A percentile compares a stretch with the other conserved stretches of the same genome.
Conservation (phyloP, 2,329 filamentous ascomycete genomes). For the Epichloe uncinata region DNA sequence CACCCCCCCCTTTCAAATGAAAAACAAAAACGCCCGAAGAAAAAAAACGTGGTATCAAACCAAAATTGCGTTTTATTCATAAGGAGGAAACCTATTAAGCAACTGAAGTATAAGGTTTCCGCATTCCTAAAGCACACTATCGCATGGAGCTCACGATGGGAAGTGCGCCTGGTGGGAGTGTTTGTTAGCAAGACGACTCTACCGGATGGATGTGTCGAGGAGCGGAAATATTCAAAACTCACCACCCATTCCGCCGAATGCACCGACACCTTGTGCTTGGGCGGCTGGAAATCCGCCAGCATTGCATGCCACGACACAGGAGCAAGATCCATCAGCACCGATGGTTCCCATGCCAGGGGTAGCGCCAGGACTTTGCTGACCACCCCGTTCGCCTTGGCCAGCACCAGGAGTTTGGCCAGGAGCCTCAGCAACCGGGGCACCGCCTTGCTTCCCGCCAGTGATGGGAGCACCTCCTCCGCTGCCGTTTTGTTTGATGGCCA, state of each 20-base stretch:
- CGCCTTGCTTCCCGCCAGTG: constrained; percentile 26
- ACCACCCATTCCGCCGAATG: constrained; percentile 39
- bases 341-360: constrained; percentile 32
- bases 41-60: background rate
- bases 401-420: background rate
- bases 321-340: constrained; percentile 35
- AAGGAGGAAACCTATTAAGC: constrained; percentile 2
- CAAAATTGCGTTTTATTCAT: background rate
- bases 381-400: constrained; percentile 5
- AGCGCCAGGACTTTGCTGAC: constrained; percentile 3
- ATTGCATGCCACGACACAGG: constrained; percentile 38
- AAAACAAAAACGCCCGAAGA: too few species aligned
- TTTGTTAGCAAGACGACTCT: constrained; percentile 10
- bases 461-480: constrained; percentile 39
- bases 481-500: constrained; percentile 56
- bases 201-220: background rate
- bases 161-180: constrained; percentile 12
- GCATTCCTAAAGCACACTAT: constrained; percentile 2
- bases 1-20: background rate
- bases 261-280: constrained; percentile 37
- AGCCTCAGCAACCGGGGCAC: constrained; percentile 13
- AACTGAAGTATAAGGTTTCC: background rate
- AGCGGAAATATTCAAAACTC: background rate
- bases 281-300: constrained; percentile 36
- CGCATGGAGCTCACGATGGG: constrained; percentile 19